Conservation (phyloP, 148 eudicot genomes). For the Amaranthus palmeri region DNA sequence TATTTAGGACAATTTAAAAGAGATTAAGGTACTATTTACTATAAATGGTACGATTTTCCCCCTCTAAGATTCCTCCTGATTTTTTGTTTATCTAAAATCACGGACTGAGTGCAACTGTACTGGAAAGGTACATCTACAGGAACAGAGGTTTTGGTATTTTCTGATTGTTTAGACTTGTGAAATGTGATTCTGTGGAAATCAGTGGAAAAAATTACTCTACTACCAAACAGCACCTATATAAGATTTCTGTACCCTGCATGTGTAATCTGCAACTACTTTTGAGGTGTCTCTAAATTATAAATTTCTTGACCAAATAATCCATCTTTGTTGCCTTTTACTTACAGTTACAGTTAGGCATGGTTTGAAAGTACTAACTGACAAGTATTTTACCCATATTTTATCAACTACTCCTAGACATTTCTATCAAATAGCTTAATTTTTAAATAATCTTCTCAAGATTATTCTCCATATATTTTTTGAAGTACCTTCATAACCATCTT, state of each 20-base stretch:
- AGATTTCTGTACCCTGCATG: constrained; percentile 23
- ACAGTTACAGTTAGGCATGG: constrained; percentile 11
- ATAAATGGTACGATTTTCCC: constrained; percentile 23
- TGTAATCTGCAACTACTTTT: constrained; percentile 27
- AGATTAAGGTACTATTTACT: constrained; percentile 1
- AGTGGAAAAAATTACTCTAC: constrained; percentile 9
- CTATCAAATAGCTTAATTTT: constrained; percentile 13
- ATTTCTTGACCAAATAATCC: constrained; percentile 21
- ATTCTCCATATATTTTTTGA: neutral
- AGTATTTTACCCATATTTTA: constrained; percentile 10
- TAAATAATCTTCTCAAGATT: constrained; percentile 2
- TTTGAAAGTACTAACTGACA: constrained; percentile 17
- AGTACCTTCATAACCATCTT: constrained; percentile 6
- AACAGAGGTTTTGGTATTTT: constrained; percentile 26
- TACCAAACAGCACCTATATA: constrained; percentile 11
- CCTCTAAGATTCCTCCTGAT: constrained; percentile 24
- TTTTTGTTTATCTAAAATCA: constrained; percentile 20
- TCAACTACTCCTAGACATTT: neutral
- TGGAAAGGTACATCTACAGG: constrained; percentile 33
- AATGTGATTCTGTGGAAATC: constrained; percentile 36
- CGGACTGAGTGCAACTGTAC: constrained; percentile 30
- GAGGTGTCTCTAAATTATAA: constrained; percentile 14
- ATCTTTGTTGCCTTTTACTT: constrained; percentile 14
- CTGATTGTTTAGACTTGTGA: constrained; percentile 37
- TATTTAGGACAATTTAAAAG: too few relatives aligned